phyloP scores from a whole-genome alignment of 2,329 filamentous ascomycete genomes.

The Pseudogymnoascus pannorum region DNA sequence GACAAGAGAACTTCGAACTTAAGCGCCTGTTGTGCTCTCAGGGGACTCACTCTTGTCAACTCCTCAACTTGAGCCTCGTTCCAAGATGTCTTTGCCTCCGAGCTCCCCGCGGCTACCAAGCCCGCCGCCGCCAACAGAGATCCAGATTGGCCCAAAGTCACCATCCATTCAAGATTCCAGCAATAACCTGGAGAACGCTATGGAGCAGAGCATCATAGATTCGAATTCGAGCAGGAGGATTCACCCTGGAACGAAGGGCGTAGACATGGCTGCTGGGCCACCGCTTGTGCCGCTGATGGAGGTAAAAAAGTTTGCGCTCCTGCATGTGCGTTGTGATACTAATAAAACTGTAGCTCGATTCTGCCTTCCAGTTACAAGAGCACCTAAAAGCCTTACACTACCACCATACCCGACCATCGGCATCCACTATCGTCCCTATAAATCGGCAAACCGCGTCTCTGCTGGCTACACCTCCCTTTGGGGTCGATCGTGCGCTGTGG shows the following conservation, averaged over 20 bases:
- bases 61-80: constrained; percentile 6
- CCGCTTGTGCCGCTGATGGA: constrained; percentile 79
- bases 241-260: constrained; percentile 83
- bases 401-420: constrained; percentile 59
- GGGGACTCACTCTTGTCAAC: background rate
- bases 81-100: constrained; percentile 52
- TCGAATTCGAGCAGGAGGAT: constrained; percentile 76
- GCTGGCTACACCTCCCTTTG: constrained; percentile 71
- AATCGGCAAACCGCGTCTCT: constrained; percentile 66
- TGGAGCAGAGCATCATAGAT: constrained; percentile 58
- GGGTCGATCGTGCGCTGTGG: constrained; percentile 84
- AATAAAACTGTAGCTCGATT: constrained; percentile 65
- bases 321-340: constrained; percentile 13
- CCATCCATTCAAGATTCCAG: constrained; percentile 56
- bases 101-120: constrained; percentile 90
- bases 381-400: constrained; percentile 90
- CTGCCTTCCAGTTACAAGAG: constrained; percentile 93
- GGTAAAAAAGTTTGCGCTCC: constrained; percentile 41
- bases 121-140: constrained; percentile 89
- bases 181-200: constrained; percentile 48
- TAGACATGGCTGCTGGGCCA: constrained; percentile 86
- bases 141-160: constrained; percentile 77
- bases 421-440: constrained; percentile 58
- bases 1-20: constrained; percentile 4
- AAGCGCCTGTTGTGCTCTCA: constrained; percentile 2